phyloP scores from a whole-genome alignment of 371 early-diverging fungal species.

The Circinella minor region DNA sequence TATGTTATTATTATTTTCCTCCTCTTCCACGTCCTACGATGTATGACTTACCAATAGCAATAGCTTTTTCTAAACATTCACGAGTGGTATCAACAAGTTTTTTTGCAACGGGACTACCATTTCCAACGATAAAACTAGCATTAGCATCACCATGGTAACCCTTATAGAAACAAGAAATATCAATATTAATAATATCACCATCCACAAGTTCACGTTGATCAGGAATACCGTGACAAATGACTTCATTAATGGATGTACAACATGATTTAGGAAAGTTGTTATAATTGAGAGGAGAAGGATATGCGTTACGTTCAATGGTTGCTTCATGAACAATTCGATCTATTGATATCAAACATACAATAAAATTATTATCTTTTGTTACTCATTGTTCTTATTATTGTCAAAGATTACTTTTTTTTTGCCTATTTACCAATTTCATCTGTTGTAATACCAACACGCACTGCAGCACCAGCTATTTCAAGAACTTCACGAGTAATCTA shows the following conservation, averaged over 20 bases:
- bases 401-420: neutral
- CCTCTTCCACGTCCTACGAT: conserved; percentile 27
- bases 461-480: conserved; percentile 79
- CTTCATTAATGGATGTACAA: conserved; percentile 84
- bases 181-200: conserved; percentile 94
- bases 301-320: conserved; percentile 83
- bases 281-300: conserved; percentile 97
- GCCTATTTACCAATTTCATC: conserved; percentile 75
- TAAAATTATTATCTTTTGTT: neutral
- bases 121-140: conserved; percentile 86
- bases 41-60: conserved; percentile 71
- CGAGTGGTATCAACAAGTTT: conserved; percentile 77
- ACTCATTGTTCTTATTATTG: too few relatives aligned
- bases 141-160: conserved; percentile 95
- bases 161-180: conserved; percentile 84
- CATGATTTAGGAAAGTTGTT: conserved; percentile 90
- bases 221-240: conserved; percentile 92
- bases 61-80: conserved; percentile 88
- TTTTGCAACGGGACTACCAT: conserved; percentile 76
- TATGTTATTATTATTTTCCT: conserved; percentile 6
- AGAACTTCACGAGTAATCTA: conserved; percentile 88
- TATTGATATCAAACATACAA: neutral
- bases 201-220: conserved; percentile 85
- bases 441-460: conserved; percentile 89
- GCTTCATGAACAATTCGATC: conserved; percentile 91